Evolutionary conservation across 108 stramenopile species (phyloP), one percentile per base, ranked within the genome.

Genomic region (Fragilaria radians): DNA sequence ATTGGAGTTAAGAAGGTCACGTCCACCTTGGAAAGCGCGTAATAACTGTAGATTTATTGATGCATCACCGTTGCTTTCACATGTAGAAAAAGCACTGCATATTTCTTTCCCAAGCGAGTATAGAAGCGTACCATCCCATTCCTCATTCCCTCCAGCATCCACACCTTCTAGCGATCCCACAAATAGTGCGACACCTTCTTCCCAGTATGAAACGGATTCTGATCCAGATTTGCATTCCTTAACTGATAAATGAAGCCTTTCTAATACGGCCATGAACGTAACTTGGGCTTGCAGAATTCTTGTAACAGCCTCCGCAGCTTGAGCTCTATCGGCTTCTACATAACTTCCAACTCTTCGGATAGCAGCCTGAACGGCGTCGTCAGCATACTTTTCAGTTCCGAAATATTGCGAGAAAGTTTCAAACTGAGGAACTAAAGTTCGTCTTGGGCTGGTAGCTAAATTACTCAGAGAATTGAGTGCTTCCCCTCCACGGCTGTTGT

Each of bases 111-210:
- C 85, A 52, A 92, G 57, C 25, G 79, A 54, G 58, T 77, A 84
- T 45, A 92, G 52, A 22, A 80, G 62, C 22, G 57, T 55, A 7
- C 91, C 91, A 53, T 71, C 42, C 5, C 59, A 46, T 25, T 48
- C 63, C 1, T 32, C 29, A 42, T 71, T 71, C 5, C 82, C 82
- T 36, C 70, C 71, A 18, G 74, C 56, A 14, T 59, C 24, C 22
- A 30, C 17, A 17, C 86, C 91, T 63, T 92, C 87, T 0, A 77
- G 57, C 34, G 79, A 85, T 22, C 91, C 91, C 48, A 79, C 65
- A 58, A 59, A 76, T 4, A 81, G 28, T 1, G 87, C 87, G n/a
- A 66, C 87, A 25, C 81, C 91, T 56, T 36, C 56, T 52, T 88
- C 84, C 72, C 81, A 74, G 28, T 63, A 28, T 11, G 5, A 23